Base-by-base conservation (phyloP, 257 asterid species). In the Voacanga thouarsii region DNA sequence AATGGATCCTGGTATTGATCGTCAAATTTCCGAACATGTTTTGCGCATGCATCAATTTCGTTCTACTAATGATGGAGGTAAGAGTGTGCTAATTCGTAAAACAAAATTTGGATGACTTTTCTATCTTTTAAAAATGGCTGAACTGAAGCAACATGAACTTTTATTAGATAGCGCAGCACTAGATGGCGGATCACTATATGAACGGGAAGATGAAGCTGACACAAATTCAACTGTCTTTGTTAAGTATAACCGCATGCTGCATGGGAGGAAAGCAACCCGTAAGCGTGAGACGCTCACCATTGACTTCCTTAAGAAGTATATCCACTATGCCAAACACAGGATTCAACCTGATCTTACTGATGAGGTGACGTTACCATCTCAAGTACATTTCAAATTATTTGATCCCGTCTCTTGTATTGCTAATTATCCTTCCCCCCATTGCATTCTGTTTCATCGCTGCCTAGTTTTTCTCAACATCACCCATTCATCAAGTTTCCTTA, bases 1-100 rank as follows among this genome's bases (percentile, higher is more conserved):
- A 95, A 95, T 95, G 99, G 96, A 95, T 87, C 91, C 97, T 75
- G 94, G 82, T 77, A 89, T 93, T 82, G 99, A 95, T 82, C 96
- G 96, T 56, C 89, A 83, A 82, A 93, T 95, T 74, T 89, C 99
- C 45, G 97, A 93, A 87, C 99, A 93, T 51, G 97, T 93, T 76
- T 76, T 95, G 81, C 92, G 97, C 15, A 90, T 93, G 99, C 99
- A 93, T 80, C 91, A 90, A 16, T 95, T 80, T 80, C 93, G 96
- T 75, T 85, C 98, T 14, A 86, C 86, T 80, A 86, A 74, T 55
- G 93, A 89, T 81, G 97, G 94, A 89, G 97, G 98, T 90, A 84
- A 33, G 83, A 53, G 57, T 64, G 9, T 64, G 16, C 3, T 44
- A 41, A 60, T 71, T 75, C 24, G 45, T 75, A 75, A 53, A 69